Percentiles rank a stretch among this genome's conserved stretches.
phyloP scores from a whole-genome alignment of 2,329 filamentous ascomycete genomes.

The Ophidiomyces ophidiicola region DNA sequence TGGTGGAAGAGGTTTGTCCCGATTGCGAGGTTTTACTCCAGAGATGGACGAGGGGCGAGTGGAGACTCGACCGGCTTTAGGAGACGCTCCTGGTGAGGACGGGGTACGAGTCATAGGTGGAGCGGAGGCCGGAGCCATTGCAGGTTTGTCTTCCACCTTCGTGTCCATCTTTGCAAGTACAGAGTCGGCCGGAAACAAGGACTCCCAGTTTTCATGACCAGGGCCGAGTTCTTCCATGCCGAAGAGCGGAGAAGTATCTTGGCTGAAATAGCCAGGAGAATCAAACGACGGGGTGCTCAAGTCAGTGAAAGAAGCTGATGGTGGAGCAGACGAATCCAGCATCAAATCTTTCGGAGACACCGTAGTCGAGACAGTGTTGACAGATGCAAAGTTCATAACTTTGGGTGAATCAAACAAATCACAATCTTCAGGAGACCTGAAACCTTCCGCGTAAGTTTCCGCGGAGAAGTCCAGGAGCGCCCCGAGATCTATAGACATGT shows the following conservation, averaged over 20 bases:
- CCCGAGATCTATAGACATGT: conserved; percentile 16
- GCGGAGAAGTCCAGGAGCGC: conserved; percentile 24
- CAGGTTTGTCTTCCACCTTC: neutral
- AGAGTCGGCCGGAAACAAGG: conserved; percentile 39
- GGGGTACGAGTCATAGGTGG: conserved; percentile 28
- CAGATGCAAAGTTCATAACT: conserved; percentile 30
- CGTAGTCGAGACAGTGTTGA: conserved; percentile 43
- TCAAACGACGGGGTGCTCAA: conserved; percentile 72
- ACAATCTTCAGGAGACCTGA: conserved; percentile 19
- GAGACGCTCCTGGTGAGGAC: conserved; percentile 30
- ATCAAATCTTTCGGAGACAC: conserved; percentile 75
- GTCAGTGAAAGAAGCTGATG: conserved; percentile 69
- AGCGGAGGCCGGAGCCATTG: conserved; percentile 12
- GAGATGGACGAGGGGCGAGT: conserved; percentile 55
- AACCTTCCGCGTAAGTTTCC: conserved; percentile 20
- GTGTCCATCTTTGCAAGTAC: conserved; percentile 1
- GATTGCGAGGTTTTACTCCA: conserved; percentile 61
- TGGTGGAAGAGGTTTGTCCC: conserved; percentile 67
- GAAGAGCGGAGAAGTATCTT: conserved; percentile 69
- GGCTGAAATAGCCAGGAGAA: conserved; percentile 58
- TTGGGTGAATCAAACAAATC: conserved; percentile 21
- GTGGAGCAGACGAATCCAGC: conserved; percentile 60
- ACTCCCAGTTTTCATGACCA: conserved; percentile 52
- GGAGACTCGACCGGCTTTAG: conserved; percentile 34
- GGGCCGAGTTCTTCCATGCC: conserved; percentile 46